These are phyloP conservation scores for Solanum gandarillasii DNA, from an alignment of 257 asterid species.

Conservation along the genomic window DNA sequence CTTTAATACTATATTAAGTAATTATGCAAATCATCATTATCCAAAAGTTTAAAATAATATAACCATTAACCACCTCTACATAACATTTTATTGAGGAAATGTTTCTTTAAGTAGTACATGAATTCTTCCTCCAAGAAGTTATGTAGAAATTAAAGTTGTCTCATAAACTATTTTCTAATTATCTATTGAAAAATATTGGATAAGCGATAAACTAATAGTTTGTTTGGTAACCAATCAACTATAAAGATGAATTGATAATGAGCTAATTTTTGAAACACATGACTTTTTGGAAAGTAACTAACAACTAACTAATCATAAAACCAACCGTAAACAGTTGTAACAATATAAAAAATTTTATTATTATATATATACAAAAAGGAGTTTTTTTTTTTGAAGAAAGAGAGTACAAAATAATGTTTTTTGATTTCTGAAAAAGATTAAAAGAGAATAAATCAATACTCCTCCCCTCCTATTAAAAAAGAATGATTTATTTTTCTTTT, in stretches of 20 bases:
- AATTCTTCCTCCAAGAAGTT: neutral
- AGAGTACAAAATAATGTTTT: neutral
- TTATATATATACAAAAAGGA: neutral
- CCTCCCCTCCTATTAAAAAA: neutral
- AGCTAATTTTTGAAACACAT: neutral
- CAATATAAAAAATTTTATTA: neutral
- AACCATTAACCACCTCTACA: neutral
- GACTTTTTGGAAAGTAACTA: neutral
- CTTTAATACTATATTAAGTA: neutral
- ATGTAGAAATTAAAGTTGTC: neutral
- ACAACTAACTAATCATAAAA: neutral
- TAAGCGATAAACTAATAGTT: neutral
- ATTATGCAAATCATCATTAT: neutral
- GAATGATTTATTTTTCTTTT: no score
- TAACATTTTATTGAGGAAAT: neutral
- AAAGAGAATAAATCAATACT: neutral
- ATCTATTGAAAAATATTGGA: neutral
- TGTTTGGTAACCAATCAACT: neutral
- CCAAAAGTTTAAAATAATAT: neutral
- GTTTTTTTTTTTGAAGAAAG: neutral
- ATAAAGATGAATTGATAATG: neutral
- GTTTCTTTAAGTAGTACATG: neutral
- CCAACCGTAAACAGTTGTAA: neutral
- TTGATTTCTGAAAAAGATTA: neutral
- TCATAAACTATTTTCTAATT: neutral